Evolutionary conservation across 345 rosid species (phyloP).

Genomic region (Hibiscus trionum): DNA sequence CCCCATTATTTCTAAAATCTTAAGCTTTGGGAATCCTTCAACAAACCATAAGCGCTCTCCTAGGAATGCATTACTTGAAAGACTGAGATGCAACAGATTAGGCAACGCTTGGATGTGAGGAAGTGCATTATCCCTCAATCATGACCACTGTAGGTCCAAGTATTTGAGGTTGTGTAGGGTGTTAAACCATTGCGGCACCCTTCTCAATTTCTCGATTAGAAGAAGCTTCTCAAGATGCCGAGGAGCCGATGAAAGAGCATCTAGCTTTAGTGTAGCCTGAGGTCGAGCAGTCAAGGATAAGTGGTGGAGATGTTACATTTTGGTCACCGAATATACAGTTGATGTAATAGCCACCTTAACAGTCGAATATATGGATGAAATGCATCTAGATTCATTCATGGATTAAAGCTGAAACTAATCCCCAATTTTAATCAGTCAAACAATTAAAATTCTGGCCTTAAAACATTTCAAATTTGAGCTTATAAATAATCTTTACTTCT

Average conservation of each 20-base stretch:
- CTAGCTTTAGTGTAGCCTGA: not conserved
- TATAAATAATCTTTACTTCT: too few species aligned
- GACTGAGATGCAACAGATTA: slow-evolving; percentile 6
- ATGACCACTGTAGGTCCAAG: slow-evolving; percentile 19
- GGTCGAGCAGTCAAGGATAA: not conserved
- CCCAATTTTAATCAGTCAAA: too few species aligned
- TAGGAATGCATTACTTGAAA: slow-evolving; percentile 9
- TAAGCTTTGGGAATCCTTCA: slow-evolving; percentile 21
- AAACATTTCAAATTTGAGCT: too few species aligned
- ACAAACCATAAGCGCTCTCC: slow-evolving; percentile 9
- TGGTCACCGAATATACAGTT: too few species aligned
- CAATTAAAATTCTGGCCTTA: too few species aligned
- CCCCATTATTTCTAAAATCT: slow-evolving; percentile 1
- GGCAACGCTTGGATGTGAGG: slow-evolving; percentile 19
- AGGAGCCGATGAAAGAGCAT: slow-evolving; percentile 4
- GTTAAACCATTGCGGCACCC: slow-evolving; percentile 30
- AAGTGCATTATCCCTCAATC: slow-evolving; percentile 19
- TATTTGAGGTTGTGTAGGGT: slow-evolving; percentile 1
- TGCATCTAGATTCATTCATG: too few species aligned
- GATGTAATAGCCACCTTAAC: too few species aligned
- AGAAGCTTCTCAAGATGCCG: slow-evolving; percentile 21
- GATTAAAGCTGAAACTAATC: too few species aligned
- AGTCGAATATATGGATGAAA: too few species aligned
- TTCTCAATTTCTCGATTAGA: slow-evolving; percentile 26
- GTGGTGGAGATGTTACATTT: not conserved